Evolutionary conservation across 768 basidiomycete species (phyloP), one percentile per base, ranked within the genome.

Genomic region (Zangia roseola): DNA sequence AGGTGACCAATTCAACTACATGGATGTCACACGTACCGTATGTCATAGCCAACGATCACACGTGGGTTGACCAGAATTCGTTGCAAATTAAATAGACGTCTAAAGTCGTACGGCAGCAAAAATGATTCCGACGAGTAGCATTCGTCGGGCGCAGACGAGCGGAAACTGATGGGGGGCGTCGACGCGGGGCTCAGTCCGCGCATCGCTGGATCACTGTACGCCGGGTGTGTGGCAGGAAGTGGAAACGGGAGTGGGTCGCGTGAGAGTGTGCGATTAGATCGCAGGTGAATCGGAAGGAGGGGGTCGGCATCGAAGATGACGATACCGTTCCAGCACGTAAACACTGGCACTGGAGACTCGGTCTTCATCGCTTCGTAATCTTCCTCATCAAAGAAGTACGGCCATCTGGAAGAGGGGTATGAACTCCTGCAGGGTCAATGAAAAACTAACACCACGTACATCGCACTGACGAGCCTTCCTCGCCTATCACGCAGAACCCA

Each of bases 251-350:
- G 57, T 4, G 71, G 68, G 19, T 60, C 31, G 1, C 46, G 56
- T 0, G 72, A 74, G n/a, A 75, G 67, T 13, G 70, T 70, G 14
- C 43, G 54, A 37, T 72, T 72, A 1, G 62, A 56, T 38, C 75
- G 74, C 6, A 74, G 63, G 40, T 64, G 50, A 30, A 71, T 48
- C 13, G 75, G 74, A 25, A 75, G 62, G 25, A 76, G 38, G 5
- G 74, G 73, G 42, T 76, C 74, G 0, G 74, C 69, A 9, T 54
- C 37, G 54, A 76, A 70, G 3, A 69, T 69, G 40, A 65, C 64
- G 53, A 76, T 72, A 26, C 75, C 75, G 42, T 76, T 76, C 75
- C 75, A 76, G 58, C 75, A 76, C 0, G 71, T 51, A 47, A 74
- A 72, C 6, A 75, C 74, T 10, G 75, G 74, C 2, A 67, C 74